Percentiles rank a stretch among this genome's conserved stretches.
Evolutionary conservation across 441 rosid species (phyloP).

Genomic region (Biscutella laevigata): DNA sequence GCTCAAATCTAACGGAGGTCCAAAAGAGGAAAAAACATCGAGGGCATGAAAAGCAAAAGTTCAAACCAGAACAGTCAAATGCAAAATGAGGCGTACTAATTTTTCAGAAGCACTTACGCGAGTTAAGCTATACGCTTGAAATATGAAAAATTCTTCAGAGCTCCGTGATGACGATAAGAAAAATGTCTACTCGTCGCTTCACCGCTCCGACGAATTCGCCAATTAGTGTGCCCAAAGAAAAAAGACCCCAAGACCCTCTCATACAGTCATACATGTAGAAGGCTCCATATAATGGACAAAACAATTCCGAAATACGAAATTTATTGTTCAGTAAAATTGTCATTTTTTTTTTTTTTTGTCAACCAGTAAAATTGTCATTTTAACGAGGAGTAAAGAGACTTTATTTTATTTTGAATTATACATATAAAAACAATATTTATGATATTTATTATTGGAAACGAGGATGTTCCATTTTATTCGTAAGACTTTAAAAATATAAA

Average conservation of each 20-base stretch:
- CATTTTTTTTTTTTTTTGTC: no score
- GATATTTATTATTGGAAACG: slow-evolving; percentile 7
- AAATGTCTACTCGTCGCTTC: background rate
- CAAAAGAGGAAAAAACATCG: background rate
- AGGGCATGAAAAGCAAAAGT: background rate
- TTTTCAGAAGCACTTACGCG: slow-evolving; percentile 13
- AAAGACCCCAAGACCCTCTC: background rate
- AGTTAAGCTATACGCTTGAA: background rate
- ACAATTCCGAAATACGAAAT: no score
- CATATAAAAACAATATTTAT: no score
- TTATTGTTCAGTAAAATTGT: no score
- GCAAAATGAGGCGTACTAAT: no score
- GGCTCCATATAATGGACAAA: background rate
- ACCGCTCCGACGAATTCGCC: background rate
- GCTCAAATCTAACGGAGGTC: background rate
- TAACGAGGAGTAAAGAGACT: no score
- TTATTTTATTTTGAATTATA: no score
- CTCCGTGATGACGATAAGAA: no score
- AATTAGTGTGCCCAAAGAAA: no score
- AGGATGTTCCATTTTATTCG: slow-evolving; percentile 21
- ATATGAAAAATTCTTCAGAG: no score
- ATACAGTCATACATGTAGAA: no score
- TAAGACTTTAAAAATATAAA: background rate
- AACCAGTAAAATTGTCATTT: no score
- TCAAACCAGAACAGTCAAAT: background rate